Evolutionary conservation across 1,284 basidiomycete genomes (phyloP).

Genomic region (Trametes hirsuta): DNA sequence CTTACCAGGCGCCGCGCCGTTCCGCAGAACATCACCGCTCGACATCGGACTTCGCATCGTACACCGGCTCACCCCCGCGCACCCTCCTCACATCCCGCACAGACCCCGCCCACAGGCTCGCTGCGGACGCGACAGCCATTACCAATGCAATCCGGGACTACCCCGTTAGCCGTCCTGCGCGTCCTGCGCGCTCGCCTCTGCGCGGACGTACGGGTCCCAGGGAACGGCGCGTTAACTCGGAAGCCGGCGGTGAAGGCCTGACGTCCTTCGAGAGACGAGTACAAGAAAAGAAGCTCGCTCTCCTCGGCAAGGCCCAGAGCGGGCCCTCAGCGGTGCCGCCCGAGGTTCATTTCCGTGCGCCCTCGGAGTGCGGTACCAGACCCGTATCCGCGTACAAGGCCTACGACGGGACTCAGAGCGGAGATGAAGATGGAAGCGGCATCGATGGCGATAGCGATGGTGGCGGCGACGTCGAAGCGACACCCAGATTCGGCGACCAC

Average conservation of each 20-base stretch:
- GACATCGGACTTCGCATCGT: too few relatives aligned
- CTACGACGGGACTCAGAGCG: too few relatives aligned
- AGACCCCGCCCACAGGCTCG: background rate
- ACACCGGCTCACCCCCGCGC: too few relatives aligned
- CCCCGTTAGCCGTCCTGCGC: background rate
- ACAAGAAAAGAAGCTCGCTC: constrained; percentile 38
- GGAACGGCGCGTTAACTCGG: background rate
- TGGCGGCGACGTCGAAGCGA: constrained; percentile 14
- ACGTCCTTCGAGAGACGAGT: constrained; percentile 41
- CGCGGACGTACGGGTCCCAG: background rate
- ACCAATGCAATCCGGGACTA: background rate
- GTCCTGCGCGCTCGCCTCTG: constrained; percentile 5
- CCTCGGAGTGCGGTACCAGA: background rate
- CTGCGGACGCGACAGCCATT: background rate
- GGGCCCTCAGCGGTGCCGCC: background rate
- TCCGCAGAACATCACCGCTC: too few relatives aligned
- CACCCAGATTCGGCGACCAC: constrained; percentile 21
- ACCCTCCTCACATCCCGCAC: too few relatives aligned
- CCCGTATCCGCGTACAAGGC: background rate
- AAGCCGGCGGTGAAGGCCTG: background rate
- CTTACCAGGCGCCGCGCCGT: too few relatives aligned
- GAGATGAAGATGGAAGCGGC: background rate
- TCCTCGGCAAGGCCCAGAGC: constrained; percentile 16
- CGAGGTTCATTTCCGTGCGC: background rate
- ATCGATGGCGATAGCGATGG: background rate